Base-by-base conservation (phyloP, 495 filamentous ascomycete genomes). In the Baudoinia panamericana region DNA sequence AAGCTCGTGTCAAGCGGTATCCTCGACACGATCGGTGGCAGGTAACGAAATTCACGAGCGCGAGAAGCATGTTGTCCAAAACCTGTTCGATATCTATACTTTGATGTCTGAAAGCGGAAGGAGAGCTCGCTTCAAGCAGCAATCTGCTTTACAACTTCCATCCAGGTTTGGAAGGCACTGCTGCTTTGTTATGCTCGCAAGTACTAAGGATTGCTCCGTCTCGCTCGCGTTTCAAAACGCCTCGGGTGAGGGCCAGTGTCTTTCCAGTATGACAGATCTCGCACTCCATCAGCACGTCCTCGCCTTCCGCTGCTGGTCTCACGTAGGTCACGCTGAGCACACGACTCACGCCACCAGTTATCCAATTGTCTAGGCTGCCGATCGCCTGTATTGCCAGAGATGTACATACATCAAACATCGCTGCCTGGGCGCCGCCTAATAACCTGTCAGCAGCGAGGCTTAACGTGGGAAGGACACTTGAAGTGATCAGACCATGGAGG, bases 131-230 rank as follows among this genome's bases (percentile, higher is more conserved):
- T 39, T n/a, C 8, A n/a, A n/a, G 8, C 26, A 28, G n/a, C 26
- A 28, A n/a, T 8, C 8, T 28, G 24, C 19, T 25, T 49, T 34
- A 54, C 15, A 53, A 32, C 33, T 51, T 50, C 39, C 32, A 54
- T 26, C 36, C 40, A 4, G 48, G 25, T 25, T 45, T 45, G 8
- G 36, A 19, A 2, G 28, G 43, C 3, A 61, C 48, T 36, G 42
- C 40, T 9, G 49, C 58, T 43, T 63, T 63, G 28, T 52, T 43
- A 55, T 63, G 60, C 45, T 62, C 60, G 46, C 60, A 61, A 2
- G 51, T 51, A 50, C 49, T 55, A 41, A 51, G 49, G 27, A 58
- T 36, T 24, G 46, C 53, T 24, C 60, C 60, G 28, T 50, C 49
- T 13, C 41, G 45, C 37, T 52, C 43, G 21, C 53, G 43, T 33